Percentiles rank a stretch among this genome's conserved stretches.
Evolutionary conservation across 1,284 basidiomycete genomes (phyloP).

Genomic region (Kwoniella shivajii): DNA sequence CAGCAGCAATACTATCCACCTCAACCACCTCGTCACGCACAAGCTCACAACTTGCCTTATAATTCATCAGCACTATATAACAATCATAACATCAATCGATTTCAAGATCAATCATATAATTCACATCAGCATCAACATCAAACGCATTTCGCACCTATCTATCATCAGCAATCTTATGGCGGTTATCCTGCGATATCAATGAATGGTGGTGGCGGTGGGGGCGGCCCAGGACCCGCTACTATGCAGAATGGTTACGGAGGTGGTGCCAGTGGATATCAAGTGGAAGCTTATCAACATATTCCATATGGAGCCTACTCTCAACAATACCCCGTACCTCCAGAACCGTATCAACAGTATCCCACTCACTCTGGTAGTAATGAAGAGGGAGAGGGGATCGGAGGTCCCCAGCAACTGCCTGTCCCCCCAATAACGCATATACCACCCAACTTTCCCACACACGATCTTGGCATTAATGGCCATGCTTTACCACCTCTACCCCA

Average conservation of each 20-base stretch:
- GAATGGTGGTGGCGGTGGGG: conserved; percentile 25
- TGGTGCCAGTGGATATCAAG: conserved; percentile 7
- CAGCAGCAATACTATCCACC: conserved; percentile 14
- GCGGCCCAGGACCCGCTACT: conserved; percentile 45
- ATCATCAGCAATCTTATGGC: conserved; percentile 11
- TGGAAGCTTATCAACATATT: conserved; percentile 5
- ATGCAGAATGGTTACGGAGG: conserved; percentile 48
- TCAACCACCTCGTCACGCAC: conserved; percentile 13
- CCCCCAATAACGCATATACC: conserved; percentile 8
- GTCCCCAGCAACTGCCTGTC: not conserved
- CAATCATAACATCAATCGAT: conserved; percentile 1
- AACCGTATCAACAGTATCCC: not conserved
- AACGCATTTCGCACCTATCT: conserved; percentile 12
- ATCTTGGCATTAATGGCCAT: not conserved
- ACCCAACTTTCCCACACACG: conserved; percentile 12
- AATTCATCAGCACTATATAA: not conserved
- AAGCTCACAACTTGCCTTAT: conserved; percentile 5
- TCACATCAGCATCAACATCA: conserved; percentile 4
- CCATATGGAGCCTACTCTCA: conserved; percentile 10
- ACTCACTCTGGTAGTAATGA: not conserved
- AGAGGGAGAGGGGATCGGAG: conserved; percentile 1
- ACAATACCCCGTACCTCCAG: conserved; percentile 8
- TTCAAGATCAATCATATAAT: conserved; percentile 5
- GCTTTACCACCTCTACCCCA: not conserved
- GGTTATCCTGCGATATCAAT: conserved; percentile 21